These are phyloP conservation scores for barley (Hordeum vulgare) DNA, from an alignment of 176 grass and related monocot genomes.

Conservation along the genomic window DNA sequence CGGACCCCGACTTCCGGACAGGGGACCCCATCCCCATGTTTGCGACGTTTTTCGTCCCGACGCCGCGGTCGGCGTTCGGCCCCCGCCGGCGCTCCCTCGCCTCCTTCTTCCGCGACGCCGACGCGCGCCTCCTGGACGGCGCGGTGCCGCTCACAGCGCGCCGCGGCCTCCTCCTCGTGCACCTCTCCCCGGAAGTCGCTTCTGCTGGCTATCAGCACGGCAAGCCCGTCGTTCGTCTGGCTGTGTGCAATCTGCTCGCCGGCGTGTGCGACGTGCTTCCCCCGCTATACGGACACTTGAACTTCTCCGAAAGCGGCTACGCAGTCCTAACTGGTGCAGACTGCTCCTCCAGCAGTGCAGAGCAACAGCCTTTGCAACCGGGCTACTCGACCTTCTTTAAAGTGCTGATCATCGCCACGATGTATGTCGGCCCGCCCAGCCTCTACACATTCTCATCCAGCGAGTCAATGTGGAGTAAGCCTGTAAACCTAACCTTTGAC, in stretches of 20 bases:
- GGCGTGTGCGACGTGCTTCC: background rate
- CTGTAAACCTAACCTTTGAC: background rate
- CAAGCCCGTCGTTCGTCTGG: background rate
- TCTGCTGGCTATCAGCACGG: background rate
- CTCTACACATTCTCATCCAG: background rate
- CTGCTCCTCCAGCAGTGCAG: background rate
- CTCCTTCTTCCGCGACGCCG: background rate
- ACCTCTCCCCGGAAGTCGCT: background rate
- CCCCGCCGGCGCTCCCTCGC: background rate
- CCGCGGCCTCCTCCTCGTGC: background rate
- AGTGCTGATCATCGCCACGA: background rate
- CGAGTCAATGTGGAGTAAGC: background rate
- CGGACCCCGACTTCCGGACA: background rate
- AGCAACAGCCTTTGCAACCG: background rate
- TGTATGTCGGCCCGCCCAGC: background rate
- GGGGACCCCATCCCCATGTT: background rate
- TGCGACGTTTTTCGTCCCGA: background rate
- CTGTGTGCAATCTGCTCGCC: background rate
- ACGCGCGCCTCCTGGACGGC: background rate
- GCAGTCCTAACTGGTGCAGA: background rate
- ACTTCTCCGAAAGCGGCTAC: background rate
- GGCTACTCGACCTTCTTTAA: background rate
- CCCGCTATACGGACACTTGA: background rate
- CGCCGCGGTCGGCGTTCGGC: background rate
- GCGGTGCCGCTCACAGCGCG: background rate